Base-by-base conservation (phyloP, 352 stramenopile species). In the Phytophthora aleatoria region DNA sequence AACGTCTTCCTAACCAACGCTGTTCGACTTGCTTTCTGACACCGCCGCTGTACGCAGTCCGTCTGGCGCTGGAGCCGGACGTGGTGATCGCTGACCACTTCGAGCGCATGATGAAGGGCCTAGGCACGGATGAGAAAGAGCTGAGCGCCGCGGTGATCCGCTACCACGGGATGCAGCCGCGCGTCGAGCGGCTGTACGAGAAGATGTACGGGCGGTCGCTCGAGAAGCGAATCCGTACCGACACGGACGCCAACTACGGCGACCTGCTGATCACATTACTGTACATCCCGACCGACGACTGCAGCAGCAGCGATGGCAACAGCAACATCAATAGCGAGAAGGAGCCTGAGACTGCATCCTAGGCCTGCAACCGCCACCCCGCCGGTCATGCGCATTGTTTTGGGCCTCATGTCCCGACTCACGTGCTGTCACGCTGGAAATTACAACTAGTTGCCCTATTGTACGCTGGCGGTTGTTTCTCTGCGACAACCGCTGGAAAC, bases 201-300 rank as follows among this genome's bases (percentile, higher is more conserved):
- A 75, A 74, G 36, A 52, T 73, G 36, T 76, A 88, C 50, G 70
- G 59, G 28, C 69, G 67, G 4, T 72, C 71, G 39, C 76, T 90
- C 33, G 71, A 74, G 54, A 69, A 88, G 51, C 74, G 77, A 38
- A 85, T 90, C 53, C 55, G 79, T 33, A 79, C 71, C 15, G 78
- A 87, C 50, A 83, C 74, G 50, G 81, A 79, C 53, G 76, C 74
- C 54, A 81, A 88, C 63, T 90, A 82, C 50, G 68, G 71, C 15
- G 68, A 75, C 28, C 61, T 90, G 35, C 64, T 90, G 28, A 62
- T 88, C 50, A 68, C 69, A 49, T 64, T 90, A 50, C 68, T 85
- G 20, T 67, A 88, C 56, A 73, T 70, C 30, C 76, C 73, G 11
- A 58, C 66, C 20, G 20, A 24, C 27, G 16, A 28, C 6, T 12